Conservation (phyloP, 2,329 filamentous ascomycete genomes). For the Fusarium drepaniforme region DNA sequence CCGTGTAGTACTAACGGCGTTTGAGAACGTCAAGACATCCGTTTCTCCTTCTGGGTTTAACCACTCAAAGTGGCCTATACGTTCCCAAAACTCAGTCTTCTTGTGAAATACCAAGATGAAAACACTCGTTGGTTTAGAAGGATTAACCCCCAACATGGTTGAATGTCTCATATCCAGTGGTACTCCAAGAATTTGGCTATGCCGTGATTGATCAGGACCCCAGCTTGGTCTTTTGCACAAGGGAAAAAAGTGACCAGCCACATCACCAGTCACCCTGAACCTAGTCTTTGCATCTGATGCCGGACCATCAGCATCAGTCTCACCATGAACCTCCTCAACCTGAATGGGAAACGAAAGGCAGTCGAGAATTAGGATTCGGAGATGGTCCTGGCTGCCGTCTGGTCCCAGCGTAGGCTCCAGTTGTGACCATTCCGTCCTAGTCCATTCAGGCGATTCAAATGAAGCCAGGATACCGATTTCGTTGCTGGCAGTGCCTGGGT, state of each 20-base stretch:
- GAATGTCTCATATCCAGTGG: no score
- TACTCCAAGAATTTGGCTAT: no score
- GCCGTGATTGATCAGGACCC: not conserved
- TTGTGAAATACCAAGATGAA: not conserved
- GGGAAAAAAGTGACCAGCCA: not conserved
- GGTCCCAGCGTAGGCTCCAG: not conserved
- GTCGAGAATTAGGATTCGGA: not conserved
- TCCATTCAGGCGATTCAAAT: not conserved
- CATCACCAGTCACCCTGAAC: not conserved
- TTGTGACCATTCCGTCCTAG: not conserved
- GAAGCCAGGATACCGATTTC: not conserved
- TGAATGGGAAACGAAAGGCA: not conserved
- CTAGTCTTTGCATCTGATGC: not conserved
- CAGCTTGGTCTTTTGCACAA: not conserved
- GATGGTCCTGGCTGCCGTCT: not conserved
- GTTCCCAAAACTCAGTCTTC: not conserved
- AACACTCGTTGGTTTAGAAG: not conserved
- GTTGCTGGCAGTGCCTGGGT: not conserved
- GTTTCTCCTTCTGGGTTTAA: slow-evolving; percentile 6
- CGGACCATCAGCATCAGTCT: not conserved
- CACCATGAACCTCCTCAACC: not conserved
- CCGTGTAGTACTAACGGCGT: not conserved
- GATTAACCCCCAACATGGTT: no score
- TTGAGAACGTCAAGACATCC: fast-evolving
- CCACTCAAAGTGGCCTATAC: not conserved